Evolutionary conservation across 495 filamentous ascomycete genomes (phyloP), one percentile per base, ranked within the genome.

Genomic region (Hypoxylon perforatum): DNA sequence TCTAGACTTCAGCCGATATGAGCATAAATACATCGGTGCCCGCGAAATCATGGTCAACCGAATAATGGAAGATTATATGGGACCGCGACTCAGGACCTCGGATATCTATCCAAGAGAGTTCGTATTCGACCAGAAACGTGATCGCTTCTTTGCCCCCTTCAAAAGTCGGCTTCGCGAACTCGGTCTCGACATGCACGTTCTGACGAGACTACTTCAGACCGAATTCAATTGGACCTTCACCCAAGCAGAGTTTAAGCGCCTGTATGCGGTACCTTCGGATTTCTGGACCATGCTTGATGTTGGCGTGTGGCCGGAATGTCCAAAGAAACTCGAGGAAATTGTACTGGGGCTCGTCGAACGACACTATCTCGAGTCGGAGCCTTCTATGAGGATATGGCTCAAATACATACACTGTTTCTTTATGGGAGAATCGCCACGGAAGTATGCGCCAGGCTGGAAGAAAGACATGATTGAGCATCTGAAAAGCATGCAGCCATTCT

Each of bases 31-130:
- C 3, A 28, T 78, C 23, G 70, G 65, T 4, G 61, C 61, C 15
- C 73, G 72, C n/a, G 76, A 78, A 36, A 49, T 80, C 51, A 61
- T 77, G 57, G 69, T 75, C 51, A 75, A 73, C 54, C 72, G 68
- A 12, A 64, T 80, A n/a, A 74, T 80, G 75, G 51, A 71, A 33
- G 73, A 74, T 15, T 73, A 69, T n/a, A 69, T 78, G 65, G 65
- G 49, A 3, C 73, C 68, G 1, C 48, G 57, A n/a, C 57, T 49
- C 12, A n/a, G 69, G 6, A 61, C 25, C 10, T 30, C 71, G 12
- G 17, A 1, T 8, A 39, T 62, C 17, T 78, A 73, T 28, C 41
- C 12, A 14, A 57, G 15, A 19, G 6, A 2, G 23, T 55, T 47
- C 19, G 6, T 4, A 25, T 50, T 51, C 23, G 4, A 28, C 8